These are phyloP conservation scores for Lasiosphaeria hispida DNA, from an alignment of 495 filamentous ascomycete species.

Conservation along the genomic window DNA sequence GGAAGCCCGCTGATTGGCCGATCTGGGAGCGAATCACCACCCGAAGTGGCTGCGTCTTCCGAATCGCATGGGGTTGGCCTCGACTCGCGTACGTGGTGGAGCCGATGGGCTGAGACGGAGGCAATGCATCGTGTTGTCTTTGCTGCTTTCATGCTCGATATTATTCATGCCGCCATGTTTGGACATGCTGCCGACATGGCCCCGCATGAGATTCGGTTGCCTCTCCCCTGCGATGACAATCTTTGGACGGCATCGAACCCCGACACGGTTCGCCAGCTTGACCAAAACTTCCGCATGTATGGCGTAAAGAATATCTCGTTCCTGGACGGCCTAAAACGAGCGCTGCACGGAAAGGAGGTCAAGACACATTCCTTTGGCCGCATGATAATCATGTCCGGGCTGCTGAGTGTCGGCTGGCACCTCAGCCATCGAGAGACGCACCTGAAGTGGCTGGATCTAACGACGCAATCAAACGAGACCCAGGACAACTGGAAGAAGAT, in stretches of 20 bases:
- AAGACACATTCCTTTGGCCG: slow-evolving; percentile 90
- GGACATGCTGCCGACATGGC: slow-evolving; percentile 96
- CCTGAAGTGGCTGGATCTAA: slow-evolving; percentile 74
- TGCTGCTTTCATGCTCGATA: slow-evolving; percentile 92
- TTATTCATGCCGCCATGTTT: slow-evolving; percentile 95
- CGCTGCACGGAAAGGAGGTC: slow-evolving; percentile 82
- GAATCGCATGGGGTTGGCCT: slow-evolving; percentile 49
- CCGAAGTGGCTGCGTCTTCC: slow-evolving; percentile 56
- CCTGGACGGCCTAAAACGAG: slow-evolving; percentile 84
- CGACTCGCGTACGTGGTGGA: slow-evolving; percentile 85
- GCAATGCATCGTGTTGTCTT: slow-evolving; percentile 89
- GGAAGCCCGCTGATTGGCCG: slow-evolving; percentile 89
- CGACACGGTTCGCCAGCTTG: slow-evolving; percentile 77
- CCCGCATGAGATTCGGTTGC: slow-evolving; percentile 90
- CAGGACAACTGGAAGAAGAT: slow-evolving; percentile 86
- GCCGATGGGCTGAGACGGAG: slow-evolving; percentile 92
- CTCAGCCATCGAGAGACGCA: slow-evolving; percentile 94
- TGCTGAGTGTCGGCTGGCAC: slow-evolving; percentile 93
- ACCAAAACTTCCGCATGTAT: slow-evolving; percentile 77
- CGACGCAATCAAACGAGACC: slow-evolving; percentile 67
- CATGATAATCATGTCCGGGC: slow-evolving; percentile 90
- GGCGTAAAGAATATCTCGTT: slow-evolving; percentile 84
- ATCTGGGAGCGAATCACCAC: slow-evolving; percentile 84
- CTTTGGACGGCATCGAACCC: slow-evolving; percentile 90
- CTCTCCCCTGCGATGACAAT: slow-evolving; percentile 89